Conservation (phyloP, 805 yeast genomes). For the Saccharomyces eubayanus region DNA sequence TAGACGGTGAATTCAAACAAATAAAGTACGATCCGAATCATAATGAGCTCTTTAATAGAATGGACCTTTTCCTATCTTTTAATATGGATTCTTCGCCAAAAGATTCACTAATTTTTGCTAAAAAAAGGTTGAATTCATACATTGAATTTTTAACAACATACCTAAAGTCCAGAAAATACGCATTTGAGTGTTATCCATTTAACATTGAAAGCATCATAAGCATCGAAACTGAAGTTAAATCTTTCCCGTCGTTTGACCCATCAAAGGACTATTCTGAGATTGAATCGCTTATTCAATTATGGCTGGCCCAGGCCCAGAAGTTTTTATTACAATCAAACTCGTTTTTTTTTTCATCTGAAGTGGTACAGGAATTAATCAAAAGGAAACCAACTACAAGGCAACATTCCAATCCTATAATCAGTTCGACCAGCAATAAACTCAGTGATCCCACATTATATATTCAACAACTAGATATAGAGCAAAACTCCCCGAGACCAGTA, state of each 20-base stretch:
- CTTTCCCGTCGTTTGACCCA: constrained; percentile 8
- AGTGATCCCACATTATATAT: neutral
- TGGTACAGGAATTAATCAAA: constrained; percentile 14
- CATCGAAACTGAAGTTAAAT: constrained; percentile 7
- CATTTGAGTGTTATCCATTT: constrained; percentile 17
- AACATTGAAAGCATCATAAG: constrained; percentile 5
- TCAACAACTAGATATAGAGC: constrained; percentile 5
- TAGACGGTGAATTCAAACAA: constrained; percentile 20
- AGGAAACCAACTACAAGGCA: constrained; percentile 14
- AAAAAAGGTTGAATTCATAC: constrained; percentile 18
- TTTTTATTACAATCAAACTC: constrained; percentile 21
- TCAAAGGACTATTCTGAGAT: constrained; percentile 16
- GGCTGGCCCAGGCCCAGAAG: constrained; percentile 22
- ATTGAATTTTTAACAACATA: constrained; percentile 15
- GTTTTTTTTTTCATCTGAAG: constrained; percentile 21
- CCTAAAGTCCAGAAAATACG: constrained; percentile 14
- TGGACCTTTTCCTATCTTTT: constrained; percentile 23
- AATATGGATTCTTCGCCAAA: constrained; percentile 16
- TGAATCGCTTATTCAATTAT: constrained; percentile 18
- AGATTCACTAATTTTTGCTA: constrained; percentile 17
- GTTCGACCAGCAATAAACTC: neutral
- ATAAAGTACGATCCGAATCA: constrained; percentile 21
- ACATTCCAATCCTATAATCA: constrained; percentile 1
- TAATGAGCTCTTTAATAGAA: constrained; percentile 17
- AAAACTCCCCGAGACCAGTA: constrained; percentile 2